Evolutionary conservation across 768 basidiomycete genomes (phyloP), one percentile per base, ranked within the genome.

Genomic region (Panaeolus cyanescens): DNA sequence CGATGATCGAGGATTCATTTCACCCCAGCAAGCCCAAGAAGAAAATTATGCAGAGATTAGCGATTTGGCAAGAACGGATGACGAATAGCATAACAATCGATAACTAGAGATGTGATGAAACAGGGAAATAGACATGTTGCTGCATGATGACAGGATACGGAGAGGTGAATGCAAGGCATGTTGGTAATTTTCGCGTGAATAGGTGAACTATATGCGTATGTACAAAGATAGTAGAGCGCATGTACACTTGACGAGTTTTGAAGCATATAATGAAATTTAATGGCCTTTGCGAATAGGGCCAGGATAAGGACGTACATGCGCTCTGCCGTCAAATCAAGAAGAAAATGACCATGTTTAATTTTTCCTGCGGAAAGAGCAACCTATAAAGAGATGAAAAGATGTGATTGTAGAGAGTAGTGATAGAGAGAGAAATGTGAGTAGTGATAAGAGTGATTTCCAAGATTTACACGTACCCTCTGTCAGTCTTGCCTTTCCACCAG

Each of bases 291-390:
- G 45, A 50, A 50, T 50, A 8, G 30, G 45, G 45, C 45, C 45
- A 50, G 17, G 45, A 50, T 50, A 28, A 28, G 45, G 45, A 50
- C 25, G 45, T 50, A 50, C 45, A 50, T 50, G 45, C 45, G 45
- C 45, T 50, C 45, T 50, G 30, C 45, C 45, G 45, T 30, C 45
- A 30, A 45, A 64, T 57, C 59, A 64, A 55, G 54, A 30, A 58
- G 59, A 56, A 50, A 71, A 65, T 45, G 65, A 64, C 57, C 64
- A 64, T 50, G 17, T 54, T 63, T 84, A 93, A 83, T 90, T 91
- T 87, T 98, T 99, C 85, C 91, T 88, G 79, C 96, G 93, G 91
- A 95, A 98, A 64, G 96, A 98, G 80, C 91, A 96, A 65, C 96
- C 95, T 96, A 34, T 50, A 33, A 4, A 50, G 3, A 31, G 53